These are phyloP conservation scores for Fusarium tanahbumbuense DNA, from an alignment of 2,329 filamentous ascomycete species.

Conservation along the genomic window DNA sequence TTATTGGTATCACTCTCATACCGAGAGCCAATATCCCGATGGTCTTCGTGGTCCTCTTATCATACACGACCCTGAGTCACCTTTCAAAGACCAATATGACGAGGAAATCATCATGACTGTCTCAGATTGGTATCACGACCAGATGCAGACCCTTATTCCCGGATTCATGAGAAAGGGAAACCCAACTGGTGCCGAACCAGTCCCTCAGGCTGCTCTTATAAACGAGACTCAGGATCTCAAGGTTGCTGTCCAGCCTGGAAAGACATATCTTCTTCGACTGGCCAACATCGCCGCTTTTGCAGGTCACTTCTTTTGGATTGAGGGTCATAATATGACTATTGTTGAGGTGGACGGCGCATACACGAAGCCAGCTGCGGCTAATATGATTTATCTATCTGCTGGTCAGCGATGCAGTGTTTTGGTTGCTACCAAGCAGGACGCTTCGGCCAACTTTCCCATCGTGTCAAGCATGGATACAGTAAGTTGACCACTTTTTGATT, in stretches of 20 bases:
- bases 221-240: conserved; percentile 75
- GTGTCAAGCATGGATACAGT: conserved; percentile 77
- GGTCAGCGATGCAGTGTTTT: conserved; percentile 75
- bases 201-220: conserved; percentile 75
- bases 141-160: conserved; percentile 60
- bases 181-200: conserved; percentile 70
- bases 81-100: conserved; percentile 68
- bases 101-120: conserved; percentile 73
- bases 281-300: conserved; percentile 80
- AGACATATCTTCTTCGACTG: conserved; percentile 59
- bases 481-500: conserved; percentile 29
- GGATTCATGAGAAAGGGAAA: conserved; percentile 65
- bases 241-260: conserved; percentile 70
- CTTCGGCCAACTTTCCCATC: conserved; percentile 73
- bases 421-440: conserved; percentile 70
- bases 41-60: conserved; percentile 74
- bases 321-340: conserved; percentile 74
- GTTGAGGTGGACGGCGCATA: conserved; percentile 81
- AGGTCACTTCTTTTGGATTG: conserved; percentile 74
- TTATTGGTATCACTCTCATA: conserved; percentile 84
- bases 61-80: conserved; percentile 70
- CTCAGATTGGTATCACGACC: conserved; percentile 78
- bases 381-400: conserved; percentile 73
- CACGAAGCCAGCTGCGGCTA: conserved; percentile 67
- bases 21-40: conserved; percentile 75